phyloP scores from a whole-genome alignment of 2,329 filamentous ascomycete genomes.

The Xylariomycetidae sp. region DNA sequence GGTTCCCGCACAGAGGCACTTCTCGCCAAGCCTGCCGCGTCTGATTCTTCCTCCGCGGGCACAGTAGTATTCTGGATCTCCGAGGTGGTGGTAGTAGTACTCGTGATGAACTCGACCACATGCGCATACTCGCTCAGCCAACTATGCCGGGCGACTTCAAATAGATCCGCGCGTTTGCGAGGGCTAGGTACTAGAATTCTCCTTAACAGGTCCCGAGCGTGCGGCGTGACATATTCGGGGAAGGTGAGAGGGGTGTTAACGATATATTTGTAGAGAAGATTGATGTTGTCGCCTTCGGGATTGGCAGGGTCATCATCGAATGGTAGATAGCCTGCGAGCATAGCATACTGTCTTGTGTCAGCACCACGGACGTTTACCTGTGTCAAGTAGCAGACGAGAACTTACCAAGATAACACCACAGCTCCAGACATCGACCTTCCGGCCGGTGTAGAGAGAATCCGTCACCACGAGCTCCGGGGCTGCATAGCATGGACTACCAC shows the following conservation, averaged over 20 bases:
- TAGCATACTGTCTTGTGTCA: slow-evolving; percentile 77
- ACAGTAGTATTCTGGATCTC: slow-evolving; percentile 81
- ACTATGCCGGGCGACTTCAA: slow-evolving; percentile 95
- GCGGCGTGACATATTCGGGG: slow-evolving; percentile 96
- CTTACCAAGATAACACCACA: slow-evolving; percentile 96
- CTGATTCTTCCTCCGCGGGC: slow-evolving; percentile 49
- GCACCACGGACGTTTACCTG: too few relatives aligned
- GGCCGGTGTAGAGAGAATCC: slow-evolving; percentile 92
- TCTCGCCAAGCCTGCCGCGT: slow-evolving; percentile 64
- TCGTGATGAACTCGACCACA: slow-evolving; percentile 94
- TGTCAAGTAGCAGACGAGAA: background rate
- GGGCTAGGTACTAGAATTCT: slow-evolving; percentile 95
- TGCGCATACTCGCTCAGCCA: slow-evolving; percentile 98
- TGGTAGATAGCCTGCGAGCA: slow-evolving; percentile 94
- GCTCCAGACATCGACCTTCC: slow-evolving; percentile 99
- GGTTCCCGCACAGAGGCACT: slow-evolving; percentile 91
- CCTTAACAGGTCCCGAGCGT: slow-evolving; percentile 86
- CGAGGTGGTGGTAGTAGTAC: slow-evolving; percentile 79
- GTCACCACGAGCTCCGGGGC: slow-evolving; percentile 96
- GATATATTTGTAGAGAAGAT: slow-evolving; percentile 98
- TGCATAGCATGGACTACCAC: slow-evolving; percentile 95
- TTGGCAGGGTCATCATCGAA: slow-evolving; percentile 99
- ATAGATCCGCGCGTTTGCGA: slow-evolving; percentile 88
- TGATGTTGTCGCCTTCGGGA: slow-evolving; percentile 98
- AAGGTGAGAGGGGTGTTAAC: slow-evolving; percentile 95